phyloP scores from a whole-genome alignment of 441 rosid species.

The Viola pubescens region DNA sequence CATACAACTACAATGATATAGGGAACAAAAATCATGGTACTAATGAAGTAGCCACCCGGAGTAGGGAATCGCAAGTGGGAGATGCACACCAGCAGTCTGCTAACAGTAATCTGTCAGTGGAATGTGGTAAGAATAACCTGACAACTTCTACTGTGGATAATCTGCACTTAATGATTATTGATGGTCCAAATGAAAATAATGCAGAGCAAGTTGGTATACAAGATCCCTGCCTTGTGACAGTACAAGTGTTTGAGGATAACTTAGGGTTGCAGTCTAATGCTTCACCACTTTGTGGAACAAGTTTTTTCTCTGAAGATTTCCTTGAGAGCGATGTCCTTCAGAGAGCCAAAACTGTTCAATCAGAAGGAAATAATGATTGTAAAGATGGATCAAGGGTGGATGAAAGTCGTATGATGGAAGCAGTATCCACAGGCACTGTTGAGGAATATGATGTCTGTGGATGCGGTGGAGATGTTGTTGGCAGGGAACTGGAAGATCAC shows the following conservation, averaged over 20 bases:
- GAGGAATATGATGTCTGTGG: slow-evolving; percentile 15
- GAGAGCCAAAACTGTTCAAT: slow-evolving; percentile 9
- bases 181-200: slow-evolving; percentile 15
- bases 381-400: slow-evolving; percentile 6
- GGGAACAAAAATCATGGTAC: slow-evolving; percentile 15
- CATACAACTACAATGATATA: slow-evolving; percentile 3
- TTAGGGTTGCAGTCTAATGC: background rate
- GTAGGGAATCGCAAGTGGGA: slow-evolving; percentile 13
- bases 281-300: slow-evolving; percentile 9
- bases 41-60: slow-evolving; percentile 10
- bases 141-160: slow-evolving; percentile 14
- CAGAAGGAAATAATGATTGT: slow-evolving; percentile 10
- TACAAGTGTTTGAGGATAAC: background rate
- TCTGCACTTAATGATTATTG: slow-evolving; percentile 13
- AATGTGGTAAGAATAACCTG: slow-evolving; percentile 7
- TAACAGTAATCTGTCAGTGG: slow-evolving; percentile 13
- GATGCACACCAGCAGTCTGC: slow-evolving; percentile 14
- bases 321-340: slow-evolving; percentile 12
- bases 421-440: slow-evolving; percentile 20
- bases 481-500: slow-evolving; percentile 24
- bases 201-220: slow-evolving; percentile 14
- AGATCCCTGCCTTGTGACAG: slow-evolving; percentile 8
- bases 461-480: slow-evolving; percentile 14
- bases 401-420: slow-evolving; percentile 15
- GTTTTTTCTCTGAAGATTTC: slow-evolving; percentile 14